Base-by-base conservation (phyloP, 164 flowering plant genomes). In the Kingdonia uniflora region DNA sequence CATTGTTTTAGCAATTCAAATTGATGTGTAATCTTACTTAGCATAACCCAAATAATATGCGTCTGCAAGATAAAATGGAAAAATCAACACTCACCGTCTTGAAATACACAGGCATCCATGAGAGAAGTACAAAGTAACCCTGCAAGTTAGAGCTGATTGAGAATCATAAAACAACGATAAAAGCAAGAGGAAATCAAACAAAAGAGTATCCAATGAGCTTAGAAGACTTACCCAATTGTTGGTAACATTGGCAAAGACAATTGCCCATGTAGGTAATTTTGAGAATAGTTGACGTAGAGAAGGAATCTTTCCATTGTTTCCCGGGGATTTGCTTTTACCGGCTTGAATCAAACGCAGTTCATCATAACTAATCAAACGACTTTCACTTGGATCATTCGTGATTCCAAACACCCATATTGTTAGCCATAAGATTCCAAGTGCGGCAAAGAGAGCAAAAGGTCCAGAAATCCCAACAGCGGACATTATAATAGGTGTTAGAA, bases 21-120 rank as follows among this genome's bases (percentile, higher is more conserved):
- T 8, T 29, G 35, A 29, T 3, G 35, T 8, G 8, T 8, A 4
- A 29, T 29, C 35, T 29, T 29, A 29, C 6, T 29, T 8, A 29
- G 6, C 35, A 29, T 29, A 29, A 29, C 4, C 35, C 35, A 29
- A 3, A 3, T 29, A 29, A 8, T 29, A 29, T 3, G 35, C 35
- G 35, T 3, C 8, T 4, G 4, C 35, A 8, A 29, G n/a, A n/a
- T n/a, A n/a, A n/a, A n/a, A n/a, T n/a, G n/a, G n/a, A n/a, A n/a
- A 3, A 29, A 8, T 29, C 35, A 8, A 8, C 35, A 73, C 92
- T 76, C 66, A 92, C 98, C 7, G 87, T 87, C 62, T 85, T 87
- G 74, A 92, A 92, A 64, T 92, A 92, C 43, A 85, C 84, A 13
- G 98, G 98, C 98, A 92, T 92, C 98, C 98, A 92, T 26, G 96